These are phyloP conservation scores for Calonectria honghensis DNA, from an alignment of 2,329 filamentous ascomycete species.

Conservation along the genomic window DNA sequence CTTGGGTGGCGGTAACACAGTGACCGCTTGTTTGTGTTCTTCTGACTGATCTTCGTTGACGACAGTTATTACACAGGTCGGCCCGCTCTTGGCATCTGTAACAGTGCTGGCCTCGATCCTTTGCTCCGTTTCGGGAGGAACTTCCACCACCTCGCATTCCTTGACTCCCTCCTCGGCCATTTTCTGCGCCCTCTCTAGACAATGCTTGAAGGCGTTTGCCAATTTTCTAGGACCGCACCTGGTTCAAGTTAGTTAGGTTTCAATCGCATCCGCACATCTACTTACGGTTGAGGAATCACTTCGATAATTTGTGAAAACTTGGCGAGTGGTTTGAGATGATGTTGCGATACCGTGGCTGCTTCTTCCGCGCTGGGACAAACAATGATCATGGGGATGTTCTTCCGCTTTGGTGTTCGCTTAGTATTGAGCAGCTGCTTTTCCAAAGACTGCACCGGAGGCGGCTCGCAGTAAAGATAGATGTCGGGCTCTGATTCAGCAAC, in stretches of 20 bases:
- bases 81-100: not conserved
- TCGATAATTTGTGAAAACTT: constrained; percentile 55
- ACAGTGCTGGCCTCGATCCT: not conserved
- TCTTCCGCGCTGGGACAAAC: constrained; percentile 57
- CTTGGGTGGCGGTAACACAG: constrained; percentile 3
- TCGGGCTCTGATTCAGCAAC: constrained; percentile 42
- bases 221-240: constrained; percentile 57
- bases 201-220: constrained; percentile 54
- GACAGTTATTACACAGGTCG: not conserved
- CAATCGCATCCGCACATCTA: not conserved
- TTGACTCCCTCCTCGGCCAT: not conserved
- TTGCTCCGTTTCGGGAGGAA: constrained; percentile 5
- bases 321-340: constrained; percentile 48
- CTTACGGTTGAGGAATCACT: constrained; percentile 58
- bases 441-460: constrained; percentile 44
- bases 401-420: not conserved
- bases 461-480: constrained; percentile 55
- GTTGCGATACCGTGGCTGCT: constrained; percentile 51
- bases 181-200: constrained; percentile 41
- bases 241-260: not conserved
- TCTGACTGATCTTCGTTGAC: not conserved
- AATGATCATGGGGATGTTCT: constrained; percentile 53
- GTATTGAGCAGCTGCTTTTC: constrained; percentile 44
- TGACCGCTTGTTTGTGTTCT: not conserved
- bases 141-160: not conserved